Evolutionary conservation across 176 grass and related monocot species (phyloP).

Genomic region (Sorghum bicolor): Sorghum_bicolor_NCBIv3 NC_012871.2:72575501-72576000

Average conservation of each 20-base stretch:
- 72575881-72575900: neutral
- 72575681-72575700: neutral
- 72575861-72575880: neutral
- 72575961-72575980: too few species aligned
- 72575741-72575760: neutral
- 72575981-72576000: too few species aligned
- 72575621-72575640: slow-evolving; percentile 17
- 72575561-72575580: neutral
- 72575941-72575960: too few species aligned
- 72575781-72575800: slow-evolving; percentile 6
- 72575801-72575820: neutral
- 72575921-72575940: too few species aligned
- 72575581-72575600: neutral
- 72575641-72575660: slow-evolving; percentile 6
- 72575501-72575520: neutral
- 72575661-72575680: neutral
- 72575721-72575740: neutral
- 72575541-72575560: slow-evolving; percentile 32
- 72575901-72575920: neutral
- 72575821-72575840: neutral
- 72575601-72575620: neutral
- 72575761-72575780: neutral
- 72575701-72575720: neutral
- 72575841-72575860: neutral
- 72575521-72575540: neutral